These are phyloP conservation scores for Aspergillus pseudotamarii DNA, from an alignment of 2,329 filamentous ascomycete genomes.

Conservation along the genomic window DNA sequence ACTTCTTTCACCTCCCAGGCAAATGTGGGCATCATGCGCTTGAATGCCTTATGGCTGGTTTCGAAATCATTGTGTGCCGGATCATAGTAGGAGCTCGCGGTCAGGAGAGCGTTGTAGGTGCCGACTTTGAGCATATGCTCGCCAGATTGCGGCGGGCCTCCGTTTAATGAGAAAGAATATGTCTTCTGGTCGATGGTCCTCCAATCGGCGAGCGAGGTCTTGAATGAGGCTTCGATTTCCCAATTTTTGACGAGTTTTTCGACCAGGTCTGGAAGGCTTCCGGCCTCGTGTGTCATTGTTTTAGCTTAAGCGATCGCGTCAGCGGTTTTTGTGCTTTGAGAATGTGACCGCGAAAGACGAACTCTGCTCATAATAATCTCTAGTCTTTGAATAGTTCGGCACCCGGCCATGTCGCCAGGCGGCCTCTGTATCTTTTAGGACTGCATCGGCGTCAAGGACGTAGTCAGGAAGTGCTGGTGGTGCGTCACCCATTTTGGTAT, in stretches of 20 bases:
- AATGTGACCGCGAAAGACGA: slow-evolving; percentile 2
- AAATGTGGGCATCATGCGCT: slow-evolving; percentile 73
- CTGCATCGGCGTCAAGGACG: slow-evolving; percentile 60
- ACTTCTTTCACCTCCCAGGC: slow-evolving; percentile 72
- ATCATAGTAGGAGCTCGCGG: slow-evolving; percentile 66
- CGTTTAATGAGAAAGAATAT: slow-evolving; percentile 68
- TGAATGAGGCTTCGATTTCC: slow-evolving; percentile 73
- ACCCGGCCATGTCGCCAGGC: slow-evolving; percentile 63
- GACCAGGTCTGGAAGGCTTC: slow-evolving; percentile 62
- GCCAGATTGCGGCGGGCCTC: slow-evolving; percentile 57
- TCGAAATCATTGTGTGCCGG: slow-evolving; percentile 64
- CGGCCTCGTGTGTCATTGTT: slow-evolving; percentile 56
- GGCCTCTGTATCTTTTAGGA: slow-evolving; percentile 56
- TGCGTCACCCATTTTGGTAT: slow-evolving; percentile 12
- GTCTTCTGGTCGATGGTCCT: slow-evolving; percentile 63
- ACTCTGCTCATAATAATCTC: slow-evolving; percentile 63
- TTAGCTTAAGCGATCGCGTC: slow-evolving; percentile 51
- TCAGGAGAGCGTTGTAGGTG: slow-evolving; percentile 70
- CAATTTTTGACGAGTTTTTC: slow-evolving; percentile 74
- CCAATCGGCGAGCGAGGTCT: slow-evolving; percentile 64
- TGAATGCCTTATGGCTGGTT: slow-evolving; percentile 69
- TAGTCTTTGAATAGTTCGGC: slow-evolving; percentile 67
- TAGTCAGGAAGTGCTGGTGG: slow-evolving; percentile 55
- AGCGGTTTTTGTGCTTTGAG: not conserved
- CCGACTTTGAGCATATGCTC: slow-evolving; percentile 69